Evolutionary conservation across 2,329 filamentous ascomycete genomes (phyloP).

Genomic region (Pseudopyricularia javanii): DNA sequence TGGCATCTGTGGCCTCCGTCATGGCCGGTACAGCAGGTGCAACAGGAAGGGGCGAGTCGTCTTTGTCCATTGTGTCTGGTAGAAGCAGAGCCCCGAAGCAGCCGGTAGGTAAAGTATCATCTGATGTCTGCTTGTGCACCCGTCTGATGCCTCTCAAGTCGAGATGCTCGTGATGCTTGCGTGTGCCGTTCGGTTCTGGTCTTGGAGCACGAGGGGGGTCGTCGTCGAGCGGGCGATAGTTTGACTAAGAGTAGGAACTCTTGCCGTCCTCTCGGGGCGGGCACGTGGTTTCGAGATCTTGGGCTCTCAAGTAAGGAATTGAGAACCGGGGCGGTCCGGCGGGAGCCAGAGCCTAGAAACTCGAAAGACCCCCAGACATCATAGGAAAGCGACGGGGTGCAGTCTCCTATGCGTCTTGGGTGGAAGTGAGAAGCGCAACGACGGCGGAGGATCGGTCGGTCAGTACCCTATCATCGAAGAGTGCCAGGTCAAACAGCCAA

Average conservation of each 20-base stretch:
- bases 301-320: neutral
- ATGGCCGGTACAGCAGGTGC: conserved; percentile 26
- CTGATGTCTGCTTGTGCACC: conserved; percentile 46
- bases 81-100: neutral
- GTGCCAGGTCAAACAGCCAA: neutral
- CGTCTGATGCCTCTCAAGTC: neutral
- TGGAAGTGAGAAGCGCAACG: neutral
- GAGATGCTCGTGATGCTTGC: neutral
- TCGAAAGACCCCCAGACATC: conserved; percentile 23
- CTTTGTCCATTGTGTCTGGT: conserved; percentile 28
- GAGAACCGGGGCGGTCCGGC: conserved; percentile 16
- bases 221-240: neutral
- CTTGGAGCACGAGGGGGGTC: neutral
- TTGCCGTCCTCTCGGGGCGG: neutral
- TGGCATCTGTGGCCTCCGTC: neutral
- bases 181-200: neutral
- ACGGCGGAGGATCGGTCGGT: neutral
- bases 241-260: neutral
- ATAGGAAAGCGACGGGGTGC: conserved; percentile 10
- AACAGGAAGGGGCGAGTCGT: conserved; percentile 19
- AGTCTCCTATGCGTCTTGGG: conserved; percentile 1
- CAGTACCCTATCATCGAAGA: conserved; percentile 1
- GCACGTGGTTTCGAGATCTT: neutral
- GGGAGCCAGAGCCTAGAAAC: conserved; percentile 24
- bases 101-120: conserved; percentile 28